A percentile compares a stretch with the other conserved stretches of the same genome.
phyloP scores from a whole-genome alignment of 148 eudicot species.

The Fagopyrum tataricum region DNA sequence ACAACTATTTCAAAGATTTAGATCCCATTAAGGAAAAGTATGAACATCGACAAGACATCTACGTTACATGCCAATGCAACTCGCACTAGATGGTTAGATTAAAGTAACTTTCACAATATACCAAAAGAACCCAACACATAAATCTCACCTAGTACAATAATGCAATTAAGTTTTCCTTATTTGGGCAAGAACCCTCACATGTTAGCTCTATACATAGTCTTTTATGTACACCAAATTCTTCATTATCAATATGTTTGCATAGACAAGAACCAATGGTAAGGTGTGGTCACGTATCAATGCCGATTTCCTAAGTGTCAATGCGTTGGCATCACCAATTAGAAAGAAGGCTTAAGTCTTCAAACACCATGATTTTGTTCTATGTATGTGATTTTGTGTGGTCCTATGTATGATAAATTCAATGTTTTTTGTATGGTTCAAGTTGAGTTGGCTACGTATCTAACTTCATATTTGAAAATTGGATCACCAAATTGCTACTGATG shows the following conservation, averaged over 20 bases:
- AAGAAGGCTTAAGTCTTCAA: background rate
- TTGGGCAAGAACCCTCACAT: background rate
- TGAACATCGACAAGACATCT: background rate
- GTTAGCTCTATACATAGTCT: background rate
- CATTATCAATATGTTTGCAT: background rate
- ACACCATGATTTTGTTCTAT: background rate
- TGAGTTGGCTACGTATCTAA: constrained; percentile 1
- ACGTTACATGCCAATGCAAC: background rate
- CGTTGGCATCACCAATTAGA: background rate
- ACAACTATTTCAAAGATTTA: too few relatives aligned
- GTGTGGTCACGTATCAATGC: background rate
- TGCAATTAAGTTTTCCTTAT: background rate
- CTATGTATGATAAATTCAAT: background rate
- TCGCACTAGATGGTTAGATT: background rate
- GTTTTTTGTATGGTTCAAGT: background rate
- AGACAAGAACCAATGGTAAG: constrained; percentile 4
- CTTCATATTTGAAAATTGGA: background rate
- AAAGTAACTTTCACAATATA: background rate
- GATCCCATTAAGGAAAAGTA: too few relatives aligned
- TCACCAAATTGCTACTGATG: too few relatives aligned
- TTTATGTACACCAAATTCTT: background rate
- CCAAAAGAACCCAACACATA: background rate
- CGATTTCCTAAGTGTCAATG: background rate
- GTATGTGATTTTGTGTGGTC: background rate
- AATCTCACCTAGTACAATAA: background rate